phyloP scores from a whole-genome alignment of 179 eudicot genomes.

The Vitellaria paradoxa region DNA sequence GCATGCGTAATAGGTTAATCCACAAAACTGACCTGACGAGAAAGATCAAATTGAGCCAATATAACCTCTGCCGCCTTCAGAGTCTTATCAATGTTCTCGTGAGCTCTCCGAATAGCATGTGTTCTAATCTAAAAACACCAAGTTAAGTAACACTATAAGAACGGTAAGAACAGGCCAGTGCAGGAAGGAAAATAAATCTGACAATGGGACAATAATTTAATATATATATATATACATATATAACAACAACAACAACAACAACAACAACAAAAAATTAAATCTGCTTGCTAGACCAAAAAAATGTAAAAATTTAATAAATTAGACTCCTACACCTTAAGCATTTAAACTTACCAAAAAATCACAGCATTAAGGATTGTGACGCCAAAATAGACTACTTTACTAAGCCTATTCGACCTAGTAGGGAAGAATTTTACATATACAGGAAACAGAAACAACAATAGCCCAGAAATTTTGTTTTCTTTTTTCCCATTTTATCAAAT shows the following conservation, averaged over 20 bases:
- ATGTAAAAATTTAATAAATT: neutral
- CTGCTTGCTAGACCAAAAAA: neutral
- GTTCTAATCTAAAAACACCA: slow-evolving; percentile 57
- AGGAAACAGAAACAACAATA: neutral
- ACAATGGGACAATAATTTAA: neutral
- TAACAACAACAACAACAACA: no score
- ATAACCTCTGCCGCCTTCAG: slow-evolving; percentile 81
- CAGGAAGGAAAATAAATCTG: neutral
- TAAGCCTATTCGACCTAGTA: neutral
- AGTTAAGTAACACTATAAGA: neutral
- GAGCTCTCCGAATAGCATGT: slow-evolving; percentile 74
- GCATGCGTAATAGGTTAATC: neutral
- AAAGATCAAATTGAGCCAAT: slow-evolving; percentile 67
- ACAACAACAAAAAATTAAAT: neutral
- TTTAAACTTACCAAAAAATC: no score
- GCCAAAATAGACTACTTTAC: neutral
- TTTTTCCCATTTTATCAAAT: neutral
- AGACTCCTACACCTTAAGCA: neutral
- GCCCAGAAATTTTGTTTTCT: neutral
- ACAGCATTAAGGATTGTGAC: no score
- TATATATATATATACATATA: no score
- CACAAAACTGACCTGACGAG: slow-evolving; percentile 58
- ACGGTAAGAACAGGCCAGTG: neutral
- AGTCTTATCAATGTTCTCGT: slow-evolving; percentile 81
- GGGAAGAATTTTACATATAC: neutral